Evolutionary conservation across 2,329 filamentous ascomycete species (phyloP), one percentile per base, ranked within the genome.

Genomic region (Fusarium sp.): DNA sequence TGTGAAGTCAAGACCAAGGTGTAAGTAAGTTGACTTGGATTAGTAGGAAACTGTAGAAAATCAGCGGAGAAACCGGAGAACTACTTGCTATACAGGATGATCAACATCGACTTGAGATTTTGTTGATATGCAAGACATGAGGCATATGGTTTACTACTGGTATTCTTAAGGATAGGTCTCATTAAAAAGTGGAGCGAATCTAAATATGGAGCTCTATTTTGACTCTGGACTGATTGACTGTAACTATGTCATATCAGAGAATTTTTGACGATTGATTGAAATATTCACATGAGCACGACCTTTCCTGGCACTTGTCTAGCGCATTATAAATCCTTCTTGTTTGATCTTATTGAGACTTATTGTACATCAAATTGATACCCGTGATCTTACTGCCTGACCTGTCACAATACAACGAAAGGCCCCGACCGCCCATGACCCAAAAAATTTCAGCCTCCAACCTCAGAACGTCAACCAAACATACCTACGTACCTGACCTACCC

Each of bases 371-470:
- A 33, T 23, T 33, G 46, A 49, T 49, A 23, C 29, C 44, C 15
- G 7, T 38, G 58, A 38, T 42, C 29, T 56, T 25, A 41, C 31
- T 41, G 39, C 39, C 44, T 60, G 46, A 55, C 51, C 49, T 65
- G 74, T 76, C 70, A 76, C 72, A 60, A 75, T 73, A 73, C 60
- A 27, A 55, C 8, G 31, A 48, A 57, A 35, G 18, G 31, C 56
- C 62, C 62, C 63, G 59, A 56, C 61, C 44, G 60, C 57, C 39
- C 29, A 38, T 56, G 55, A 38, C 62, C 66, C 51, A 61, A 69
- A 76, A 75, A 73, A 54, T 38, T 38, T 57, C 46, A 64, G 62
- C 66, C 51, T 66, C 49, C 59, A 57, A 68, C 73, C 44, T 75
- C 49, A 27, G 62, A 75, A 64, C 55, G 42, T 48, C 60, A 52